Evolutionary conservation across 352 stramenopile species (phyloP).

Genomic region (Globisporangium polare): DNA sequence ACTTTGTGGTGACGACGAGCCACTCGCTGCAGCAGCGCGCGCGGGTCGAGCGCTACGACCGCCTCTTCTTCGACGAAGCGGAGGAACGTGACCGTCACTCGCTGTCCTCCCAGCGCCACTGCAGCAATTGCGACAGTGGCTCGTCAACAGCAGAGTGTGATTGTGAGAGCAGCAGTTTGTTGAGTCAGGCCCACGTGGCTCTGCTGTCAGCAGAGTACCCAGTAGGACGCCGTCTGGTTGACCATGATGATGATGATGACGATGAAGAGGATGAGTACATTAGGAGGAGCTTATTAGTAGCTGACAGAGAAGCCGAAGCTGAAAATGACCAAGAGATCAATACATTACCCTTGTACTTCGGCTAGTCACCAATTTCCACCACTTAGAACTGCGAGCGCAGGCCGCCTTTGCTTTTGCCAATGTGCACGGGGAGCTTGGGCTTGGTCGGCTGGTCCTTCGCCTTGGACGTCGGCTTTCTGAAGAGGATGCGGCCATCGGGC

Average conservation of each 20-base stretch:
- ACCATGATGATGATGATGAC: neutral
- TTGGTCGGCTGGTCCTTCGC: constrained; percentile 23
- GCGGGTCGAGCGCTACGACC: constrained; percentile 13
- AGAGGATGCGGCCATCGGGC: constrained; percentile 60
- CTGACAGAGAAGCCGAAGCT: neutral
- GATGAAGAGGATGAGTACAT: neutral
- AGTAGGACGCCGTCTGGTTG: neutral
- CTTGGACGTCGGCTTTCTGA: constrained; percentile 53
- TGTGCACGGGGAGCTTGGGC: constrained; percentile 62
- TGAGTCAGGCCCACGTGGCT: constrained; percentile 1
- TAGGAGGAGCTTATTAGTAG: neutral
- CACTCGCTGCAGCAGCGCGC: constrained; percentile 11
- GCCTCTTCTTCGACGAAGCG: constrained; percentile 10
- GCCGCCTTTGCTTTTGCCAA: constrained; percentile 80
- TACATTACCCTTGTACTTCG: constrained; percentile 13
- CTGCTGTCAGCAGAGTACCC: neutral
- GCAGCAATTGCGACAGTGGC: neutral
- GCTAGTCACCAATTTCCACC: constrained; percentile 21
- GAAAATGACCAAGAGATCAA: neutral
- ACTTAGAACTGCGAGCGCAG: constrained; percentile 62
- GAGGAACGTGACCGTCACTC: neutral
- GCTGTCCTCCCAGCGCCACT: no score
- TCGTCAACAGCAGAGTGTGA: neutral
- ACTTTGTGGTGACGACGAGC: constrained; percentile 11
- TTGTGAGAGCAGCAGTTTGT: neutral